Conservation (phyloP, 208 protist genomes). For the Trypanosomatidae sp. region DNA sequence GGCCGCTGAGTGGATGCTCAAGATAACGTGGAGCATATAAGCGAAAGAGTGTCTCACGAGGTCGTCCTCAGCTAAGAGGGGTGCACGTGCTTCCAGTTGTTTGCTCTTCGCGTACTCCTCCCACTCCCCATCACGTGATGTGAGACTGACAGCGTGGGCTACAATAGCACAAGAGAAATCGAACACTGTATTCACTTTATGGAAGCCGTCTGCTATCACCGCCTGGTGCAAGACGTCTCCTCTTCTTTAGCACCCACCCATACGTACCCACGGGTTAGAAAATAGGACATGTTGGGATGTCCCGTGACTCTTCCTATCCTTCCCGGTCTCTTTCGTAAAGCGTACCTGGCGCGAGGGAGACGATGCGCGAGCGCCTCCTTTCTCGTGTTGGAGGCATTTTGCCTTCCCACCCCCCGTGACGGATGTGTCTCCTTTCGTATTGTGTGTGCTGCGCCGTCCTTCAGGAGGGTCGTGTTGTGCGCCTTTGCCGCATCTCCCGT, state of each 20-base stretch:
- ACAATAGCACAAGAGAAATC: not conserved
- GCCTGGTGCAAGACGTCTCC: not conserved
- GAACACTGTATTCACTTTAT: not conserved
- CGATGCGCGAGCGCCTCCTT: not conserved
- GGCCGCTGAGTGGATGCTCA: slow-evolving; percentile 64
- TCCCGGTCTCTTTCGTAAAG: not conserved
- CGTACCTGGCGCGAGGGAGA: not conserved
- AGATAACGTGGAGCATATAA: slow-evolving; percentile 68
- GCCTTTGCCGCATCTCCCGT: not conserved
- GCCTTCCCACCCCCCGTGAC: not conserved
- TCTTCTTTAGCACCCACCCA: too few relatives aligned
- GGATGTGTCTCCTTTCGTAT: not conserved
- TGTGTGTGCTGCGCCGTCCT: not conserved
- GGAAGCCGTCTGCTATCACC: not conserved
- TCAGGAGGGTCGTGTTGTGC: not conserved
- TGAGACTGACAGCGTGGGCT: not conserved
- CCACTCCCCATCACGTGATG: not conserved
- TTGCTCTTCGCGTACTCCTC: not conserved
- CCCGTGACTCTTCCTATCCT: not conserved
- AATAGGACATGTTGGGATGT: not conserved
- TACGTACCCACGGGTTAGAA: not conserved
- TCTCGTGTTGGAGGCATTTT: not conserved
- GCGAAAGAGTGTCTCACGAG: not conserved
- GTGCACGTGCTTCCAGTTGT: not conserved
- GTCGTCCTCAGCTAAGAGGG: not conserved